Base-by-base conservation (phyloP, 1,284 basidiomycete species). In the Mrakiaceae sp. region DNA sequence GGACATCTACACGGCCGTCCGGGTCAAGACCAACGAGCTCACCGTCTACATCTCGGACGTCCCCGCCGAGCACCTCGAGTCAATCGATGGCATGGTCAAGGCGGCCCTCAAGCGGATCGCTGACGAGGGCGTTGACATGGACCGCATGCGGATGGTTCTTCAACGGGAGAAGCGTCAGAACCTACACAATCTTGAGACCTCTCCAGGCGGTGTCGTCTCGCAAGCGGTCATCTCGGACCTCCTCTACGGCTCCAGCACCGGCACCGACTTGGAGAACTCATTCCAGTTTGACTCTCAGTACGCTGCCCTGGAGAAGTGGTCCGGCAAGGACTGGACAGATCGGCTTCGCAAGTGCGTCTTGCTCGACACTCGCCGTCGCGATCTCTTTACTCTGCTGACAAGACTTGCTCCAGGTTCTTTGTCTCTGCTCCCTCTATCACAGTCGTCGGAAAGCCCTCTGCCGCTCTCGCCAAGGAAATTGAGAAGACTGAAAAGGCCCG, bases 401-500 rank as follows among this genome's bases (percentile, higher is more conserved):
- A 16, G 40, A 27, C 58, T 66, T 43, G 16, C 49, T 63, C 7
- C 69, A 94, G 91, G 71, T 93, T 89, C 75, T 88, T 87, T 70
- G 79, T 91, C 57, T 82, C 88, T 62, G 81, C 83, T 0, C 81
- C 85, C 39, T 84, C 84, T 43, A 78, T 90, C 56, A 83, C 88
- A 10, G 81, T 97, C 50, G 78, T 87, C 50, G 96, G 94, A 47
- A 90, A 86, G 72, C 96, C 96, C 0, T 98, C 94, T 0, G 86
- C 89, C 10, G 78, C 79, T n/a, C 81, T 98, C 53, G 88, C 87
- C 0, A 85, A 87, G 58, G 85, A 85, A 71, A 81, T 98, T 50
- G 89, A 93, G 71, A 81, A 80, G 56, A 85, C 88, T 52, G 93
- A 95, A 73, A 90, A 90, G 75, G 82, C 79, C 48, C 85, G 92